Base-by-base conservation (phyloP, 352 stramenopile species). In the Pythium brachiatum region DNA sequence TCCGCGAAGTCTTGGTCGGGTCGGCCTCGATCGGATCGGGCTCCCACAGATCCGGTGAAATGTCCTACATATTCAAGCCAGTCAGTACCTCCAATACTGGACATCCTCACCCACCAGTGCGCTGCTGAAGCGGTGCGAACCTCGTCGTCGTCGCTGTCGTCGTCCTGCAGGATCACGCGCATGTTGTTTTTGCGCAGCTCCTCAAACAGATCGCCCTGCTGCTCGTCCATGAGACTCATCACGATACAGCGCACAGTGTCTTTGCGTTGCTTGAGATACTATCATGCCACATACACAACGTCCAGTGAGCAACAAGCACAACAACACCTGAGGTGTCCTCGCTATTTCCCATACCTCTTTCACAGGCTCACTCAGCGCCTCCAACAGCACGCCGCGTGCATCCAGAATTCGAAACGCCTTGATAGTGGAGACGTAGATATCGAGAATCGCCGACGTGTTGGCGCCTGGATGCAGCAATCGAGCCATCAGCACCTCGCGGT, bases 171-270 rank as follows among this genome's bases (percentile, higher is more conserved):
- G 21, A 98, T 89, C 20, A 96, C 84, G 11, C 81, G 82, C 66
- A 95, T 91, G 79, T 97, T 92, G 60, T 96, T 92, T 26, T 91
- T 89, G 31, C 86, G 79, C 23, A 99, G 79, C 58, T 99, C 96
- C 72, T 98, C 89, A 53, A 98, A 98, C 25, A 99, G 82, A 44
- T 99, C 96, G 27, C 92, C 90, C 34, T 96, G 90, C 60, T 95
- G 63, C 36, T 94, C 83, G 50, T 94, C 91, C 0, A 89, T 97
- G 16, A 98, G 78, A 52, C 83, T 97, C 48, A 82, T 76, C 25
- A 99, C 96, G 55, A 99, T 99, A 72, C 96, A 99, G 23, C 96
- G 88, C 57, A 99, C 93, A 0, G 97, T 99, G 76, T 99, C 97
- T 60, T 96, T 88, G 18, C 97, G 79, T 41, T 90, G 79, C 29